Base-by-base conservation (phyloP, 1,284 basidiomycete species). In the Boletellus deceptivus region DNA sequence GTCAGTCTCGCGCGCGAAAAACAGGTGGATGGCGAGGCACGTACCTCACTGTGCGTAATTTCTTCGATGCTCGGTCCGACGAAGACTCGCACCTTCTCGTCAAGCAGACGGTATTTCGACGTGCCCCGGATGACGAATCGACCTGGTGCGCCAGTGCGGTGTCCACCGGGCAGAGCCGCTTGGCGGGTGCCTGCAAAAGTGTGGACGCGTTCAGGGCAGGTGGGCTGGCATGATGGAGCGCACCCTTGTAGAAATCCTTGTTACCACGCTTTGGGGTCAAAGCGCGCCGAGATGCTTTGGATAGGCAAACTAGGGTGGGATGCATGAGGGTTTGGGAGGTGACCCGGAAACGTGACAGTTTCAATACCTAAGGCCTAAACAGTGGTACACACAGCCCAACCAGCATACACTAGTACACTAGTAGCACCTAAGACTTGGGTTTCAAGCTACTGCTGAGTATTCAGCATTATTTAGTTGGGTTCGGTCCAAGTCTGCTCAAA, bases 241-340 rank as follows among this genome's bases (percentile, higher is more conserved):
- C 10, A 87, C 93, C 93, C 71, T 96, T 97, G 78, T 95, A 96
- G 67, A 79, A 96, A 69, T 96, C 91, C 63, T 95, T 96, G 75
- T 94, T 95, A 17, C 82, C 93, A 46, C 84, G 74, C 69, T 96
- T 96, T 0, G 89, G 76, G 0, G 86, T 93, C 43, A 96, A 75
- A 5, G 91, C 80, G 24, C 83, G 73, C 49, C 93, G 77, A 3
- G 87, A 90, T 24, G 93, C 93, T 71, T 91, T 91, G 31, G 85
- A 87, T 6, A 86, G 72, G 54, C 83, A 73, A 25, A 73, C 78
- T 16, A 79, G 64, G 24, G 89, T 87, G 5, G 88, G 78, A 61
- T 83, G 79, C 86, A 90, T 90, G 29, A 31, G 29, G 1, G 29
- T 29, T 3, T 3, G 2, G 29, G 29, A 29, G 29, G 10, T 1